Percentiles rank a stretch among this genome's conserved stretches.
These are phyloP conservation scores for Leptomonas pyrrhocoris DNA, from an alignment of 208 protist genomes.

Conservation along the genomic window DNA sequence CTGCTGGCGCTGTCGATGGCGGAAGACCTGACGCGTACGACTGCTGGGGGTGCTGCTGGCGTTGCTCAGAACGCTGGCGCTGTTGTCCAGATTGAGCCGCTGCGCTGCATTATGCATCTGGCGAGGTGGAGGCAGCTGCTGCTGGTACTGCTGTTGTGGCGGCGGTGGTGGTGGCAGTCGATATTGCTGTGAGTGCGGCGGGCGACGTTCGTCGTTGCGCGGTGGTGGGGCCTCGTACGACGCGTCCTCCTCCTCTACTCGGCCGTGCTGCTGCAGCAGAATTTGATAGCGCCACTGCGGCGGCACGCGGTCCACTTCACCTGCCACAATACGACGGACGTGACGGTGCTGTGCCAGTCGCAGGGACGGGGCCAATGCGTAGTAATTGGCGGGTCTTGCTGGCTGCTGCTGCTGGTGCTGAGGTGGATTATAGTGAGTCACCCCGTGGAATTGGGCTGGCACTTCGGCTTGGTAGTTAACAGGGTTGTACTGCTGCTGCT, in stretches of 20 bases:
- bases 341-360: slow-evolving; percentile 21
- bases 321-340: slow-evolving; percentile 16
- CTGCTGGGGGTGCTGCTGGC: slow-evolving; percentile 16
- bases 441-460: neutral
- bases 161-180: neutral
- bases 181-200: neutral
- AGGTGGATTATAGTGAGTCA: neutral
- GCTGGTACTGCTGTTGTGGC: slow-evolving; percentile 1
- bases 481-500: slow-evolving; percentile 2
- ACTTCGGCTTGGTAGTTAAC: neutral
- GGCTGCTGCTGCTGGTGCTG: slow-evolving; percentile 8
- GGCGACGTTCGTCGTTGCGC: neutral
- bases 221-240: no score
- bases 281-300: neutral
- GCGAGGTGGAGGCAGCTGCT: neutral
- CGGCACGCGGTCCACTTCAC: slow-evolving; percentile 1
- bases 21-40: slow-evolving; percentile 19
- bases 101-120: neutral
- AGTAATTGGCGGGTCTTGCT: neutral
- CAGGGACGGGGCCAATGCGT: slow-evolving; percentile 20
- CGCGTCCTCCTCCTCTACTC: neutral
- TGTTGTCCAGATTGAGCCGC: neutral
- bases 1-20: neutral
- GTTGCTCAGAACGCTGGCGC: slow-evolving; percentile 12
- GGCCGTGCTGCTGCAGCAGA: neutral